Percentiles rank a stretch among this genome's conserved stretches.
These are phyloP conservation scores for Boletellus ananas DNA, from an alignment of 768 basidiomycete species.

Conservation along the genomic window DNA sequence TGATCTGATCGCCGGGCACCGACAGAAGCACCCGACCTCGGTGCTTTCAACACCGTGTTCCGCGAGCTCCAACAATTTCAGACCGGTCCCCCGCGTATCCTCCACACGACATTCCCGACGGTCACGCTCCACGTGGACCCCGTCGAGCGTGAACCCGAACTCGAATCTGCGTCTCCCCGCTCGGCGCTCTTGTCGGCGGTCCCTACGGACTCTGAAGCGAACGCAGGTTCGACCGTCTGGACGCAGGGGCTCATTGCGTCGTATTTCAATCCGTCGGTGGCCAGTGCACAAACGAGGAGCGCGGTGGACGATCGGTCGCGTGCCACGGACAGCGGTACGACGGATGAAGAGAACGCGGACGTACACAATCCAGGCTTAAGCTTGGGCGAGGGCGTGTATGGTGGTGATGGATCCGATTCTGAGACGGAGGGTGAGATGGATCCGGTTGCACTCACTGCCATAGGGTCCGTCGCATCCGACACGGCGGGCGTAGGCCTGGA, in stretches of 20 bases:
- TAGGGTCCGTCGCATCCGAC: constrained; percentile 23
- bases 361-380: neutral
- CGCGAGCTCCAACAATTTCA: constrained; percentile 61
- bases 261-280: constrained; percentile 43
- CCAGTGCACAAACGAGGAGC: constrained; percentile 24
- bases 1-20: neutral
- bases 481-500: constrained; percentile 26
- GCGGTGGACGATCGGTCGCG: constrained; percentile 28
- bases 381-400: constrained; percentile 3
- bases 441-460: constrained; percentile 21
- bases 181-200: constrained; percentile 22
- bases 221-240: constrained; percentile 63
- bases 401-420: constrained; percentile 24
- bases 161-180: constrained; percentile 28
- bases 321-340: constrained; percentile 17
- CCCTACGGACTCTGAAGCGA: constrained; percentile 36
- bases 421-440: constrained; percentile 40
- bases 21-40: constrained; percentile 65
- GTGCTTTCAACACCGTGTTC: constrained; percentile 66
- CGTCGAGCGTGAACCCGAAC: constrained; percentile 24
- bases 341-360: constrained; percentile 11
- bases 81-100: constrained; percentile 35
- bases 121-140: constrained; percentile 6
- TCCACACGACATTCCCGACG: constrained; percentile 16
- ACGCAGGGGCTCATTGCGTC: constrained; percentile 52